A percentile compares a stretch with the other conserved stretches of the same genome.
Conservation (phyloP, 2,329 filamentous ascomycete genomes). For the Pyricularia sp. region DNA sequence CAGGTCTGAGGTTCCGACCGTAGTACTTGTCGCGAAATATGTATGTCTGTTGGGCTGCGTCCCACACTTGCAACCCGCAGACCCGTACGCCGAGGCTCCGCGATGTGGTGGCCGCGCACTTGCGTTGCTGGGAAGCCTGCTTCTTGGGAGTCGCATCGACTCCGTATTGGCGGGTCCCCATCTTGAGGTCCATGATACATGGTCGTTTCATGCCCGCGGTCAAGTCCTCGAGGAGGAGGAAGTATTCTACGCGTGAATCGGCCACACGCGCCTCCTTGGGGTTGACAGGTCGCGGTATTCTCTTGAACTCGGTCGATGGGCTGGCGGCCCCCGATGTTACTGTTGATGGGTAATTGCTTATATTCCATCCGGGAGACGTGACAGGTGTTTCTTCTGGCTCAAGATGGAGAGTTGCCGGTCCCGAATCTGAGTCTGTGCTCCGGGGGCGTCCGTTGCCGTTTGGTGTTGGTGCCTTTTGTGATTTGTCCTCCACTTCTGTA, state of each 20-base stretch:
- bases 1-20: slow-evolving; percentile 78
- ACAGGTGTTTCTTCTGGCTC: background rate
- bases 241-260: slow-evolving; percentile 73
- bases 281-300: slow-evolving; percentile 55
- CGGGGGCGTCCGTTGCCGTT: background rate
- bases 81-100: slow-evolving; percentile 84
- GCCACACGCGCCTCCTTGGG: slow-evolving; percentile 67
- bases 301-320: slow-evolving; percentile 26
- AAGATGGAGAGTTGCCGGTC: background rate
- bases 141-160: slow-evolving; percentile 89
- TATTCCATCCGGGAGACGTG: background rate
- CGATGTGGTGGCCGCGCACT: slow-evolving; percentile 88
- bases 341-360: slow-evolving; percentile 24
- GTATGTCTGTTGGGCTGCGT: slow-evolving; percentile 71
- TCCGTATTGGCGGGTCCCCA: slow-evolving; percentile 96
- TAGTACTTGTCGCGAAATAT: slow-evolving; percentile 99
- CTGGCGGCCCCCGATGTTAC: slow-evolving; percentile 26
- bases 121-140: slow-evolving; percentile 82
- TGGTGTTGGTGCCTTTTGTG: background rate
- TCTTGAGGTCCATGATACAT: slow-evolving; percentile 95
- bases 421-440: background rate
- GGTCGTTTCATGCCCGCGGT: slow-evolving; percentile 94
- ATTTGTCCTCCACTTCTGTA: background rate
- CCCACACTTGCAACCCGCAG: slow-evolving; percentile 95
- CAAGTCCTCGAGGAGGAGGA: slow-evolving; percentile 85